These are phyloP conservation scores for Macrolepiota dolichaula DNA, from an alignment of 768 basidiomycete genomes.

Conservation along the genomic window DNA sequence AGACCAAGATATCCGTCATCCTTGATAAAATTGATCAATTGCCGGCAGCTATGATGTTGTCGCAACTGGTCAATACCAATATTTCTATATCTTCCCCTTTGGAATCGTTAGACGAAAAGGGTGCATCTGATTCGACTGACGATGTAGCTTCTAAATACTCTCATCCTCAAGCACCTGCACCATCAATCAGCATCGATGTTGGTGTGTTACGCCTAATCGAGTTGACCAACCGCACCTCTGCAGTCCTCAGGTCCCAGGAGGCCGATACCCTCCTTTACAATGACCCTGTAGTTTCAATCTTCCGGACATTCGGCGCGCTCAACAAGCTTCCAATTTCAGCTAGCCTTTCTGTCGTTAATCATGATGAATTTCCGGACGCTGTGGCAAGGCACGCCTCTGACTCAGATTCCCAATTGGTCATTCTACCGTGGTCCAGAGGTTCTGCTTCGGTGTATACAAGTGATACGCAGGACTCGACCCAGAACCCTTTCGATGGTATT, in stretches of 20 bases:
- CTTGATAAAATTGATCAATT: constrained; percentile 80
- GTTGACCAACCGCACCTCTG: constrained; percentile 83
- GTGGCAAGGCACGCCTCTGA: constrained; percentile 60
- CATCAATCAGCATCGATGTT: constrained; percentile 36
- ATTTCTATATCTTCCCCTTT: neutral
- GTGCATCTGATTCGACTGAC: neutral
- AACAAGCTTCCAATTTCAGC: constrained; percentile 64
- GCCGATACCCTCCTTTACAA: constrained; percentile 65
- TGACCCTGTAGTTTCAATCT: constrained; percentile 71
- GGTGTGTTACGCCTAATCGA: constrained; percentile 88
- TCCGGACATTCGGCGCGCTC: constrained; percentile 74
- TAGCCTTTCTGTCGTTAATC: constrained; percentile 71
- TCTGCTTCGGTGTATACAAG: constrained; percentile 21
- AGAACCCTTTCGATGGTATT: constrained; percentile 75
- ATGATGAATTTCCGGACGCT: constrained; percentile 66
- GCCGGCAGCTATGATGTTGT: constrained; percentile 77
- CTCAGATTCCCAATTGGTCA: constrained; percentile 64
- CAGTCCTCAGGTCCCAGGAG: constrained; percentile 78
- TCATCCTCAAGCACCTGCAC: neutral
- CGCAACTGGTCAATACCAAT: constrained; percentile 62
- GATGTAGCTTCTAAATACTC: constrained; percentile 4
- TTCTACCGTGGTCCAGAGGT: constrained; percentile 80
- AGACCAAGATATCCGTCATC: constrained; percentile 66
- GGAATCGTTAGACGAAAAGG: constrained; percentile 27
- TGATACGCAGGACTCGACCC: constrained; percentile 25